Base-by-base conservation (phyloP, 371 early-diverging fungal genomes). In the Syncephalastrum sp. region DNA sequence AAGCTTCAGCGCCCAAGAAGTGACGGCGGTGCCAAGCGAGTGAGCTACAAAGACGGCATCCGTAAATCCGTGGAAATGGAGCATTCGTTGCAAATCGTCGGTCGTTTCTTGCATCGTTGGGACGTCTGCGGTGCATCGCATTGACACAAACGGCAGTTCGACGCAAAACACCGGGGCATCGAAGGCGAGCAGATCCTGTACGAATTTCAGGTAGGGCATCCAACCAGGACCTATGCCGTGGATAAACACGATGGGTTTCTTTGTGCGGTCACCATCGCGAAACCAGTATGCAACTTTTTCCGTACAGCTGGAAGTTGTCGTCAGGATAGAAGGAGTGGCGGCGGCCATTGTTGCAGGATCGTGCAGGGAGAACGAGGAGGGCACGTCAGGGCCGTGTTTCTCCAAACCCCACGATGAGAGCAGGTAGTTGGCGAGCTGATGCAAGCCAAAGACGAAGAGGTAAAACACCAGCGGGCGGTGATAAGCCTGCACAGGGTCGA, bases 141-240 rank as follows among this genome's bases (percentile, higher is more conserved):
- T 87, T 4, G 85, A 68, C 1, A 90, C 89, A 68, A 82, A 78
- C 1, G 90, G 89, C 17, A 88, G 69, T 59, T 90, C 90, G 50
- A 88, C 74, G 47, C 82, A 72, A 58, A 87, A 86, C 4, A 90
- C 60, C 8, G 89, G 86, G 0, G 85, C 81, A 16, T 79, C 71
- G 29, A 79, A 55, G 3, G 61, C 56, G 4, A 77, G 46, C 60
- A 79, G 52, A 13, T 70, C 60, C 16, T 62, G 57, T 15, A 90
- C 52, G 59, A 87, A 79, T 6, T 75, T 64, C 33, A 73, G 24
- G 58, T 90, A 88, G 42, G 81, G 77, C 57, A 82, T 69, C 24
- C 88, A 57, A 14, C 90, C 88, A 46, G 83, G 76, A 4, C 86
- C 87, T 38, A 90, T 82, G n/a, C 90, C 90, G 58, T 88, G 88